Base-by-base conservation (phyloP, 345 rosid species). In the Acer campestre region DNA sequence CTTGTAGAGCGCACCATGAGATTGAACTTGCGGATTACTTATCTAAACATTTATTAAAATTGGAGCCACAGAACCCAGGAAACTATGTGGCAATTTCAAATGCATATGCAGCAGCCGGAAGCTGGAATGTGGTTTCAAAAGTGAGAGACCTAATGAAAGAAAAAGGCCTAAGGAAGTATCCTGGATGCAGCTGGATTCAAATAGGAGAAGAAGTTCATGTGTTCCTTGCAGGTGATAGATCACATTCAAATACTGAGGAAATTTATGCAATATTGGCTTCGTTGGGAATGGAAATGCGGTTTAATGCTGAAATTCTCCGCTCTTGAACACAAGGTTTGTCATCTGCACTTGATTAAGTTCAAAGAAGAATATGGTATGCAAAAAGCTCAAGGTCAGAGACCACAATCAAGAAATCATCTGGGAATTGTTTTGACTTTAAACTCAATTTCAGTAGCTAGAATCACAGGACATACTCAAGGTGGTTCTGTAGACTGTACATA, bases 161-260 rank as follows among this genome's bases (percentile, higher is more conserved):
- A 67, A 83, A 82, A 78, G 89, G 90, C 16, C 70, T 89, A 46
- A 82, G 78, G 79, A 91, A 89, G 83, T 79, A 67, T 31, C 85
- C 92, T 11, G 92, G 91, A 72, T 85, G 88, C 71, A 89, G 94
- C 82, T 90, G 90, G 91, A 82, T 90, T 77, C 84, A 83, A 76
- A 77, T 85, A 73, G 83, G 85, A 51, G 75, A 69, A 61, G 85
- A 82, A 42, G 79, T 84, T 48, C 91, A 88, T 64, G 84, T 75
- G 10, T 89, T 89, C 65, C 79, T 86, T 62, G 88, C 90, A 25
- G 84, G 89, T 31, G 92, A 86, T 74, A 80, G 81, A 64, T 82
- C 86, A 67, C 89, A 86, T 46, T 66, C 80, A 51, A 74, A 81
- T 40, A 74, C 75, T 63, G 42, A 49, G 58, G 80, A 83, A 68